These are phyloP conservation scores for Globisporangium iwayamae DNA, from an alignment of 352 stramenopile species.

Conservation along the genomic window DNA sequence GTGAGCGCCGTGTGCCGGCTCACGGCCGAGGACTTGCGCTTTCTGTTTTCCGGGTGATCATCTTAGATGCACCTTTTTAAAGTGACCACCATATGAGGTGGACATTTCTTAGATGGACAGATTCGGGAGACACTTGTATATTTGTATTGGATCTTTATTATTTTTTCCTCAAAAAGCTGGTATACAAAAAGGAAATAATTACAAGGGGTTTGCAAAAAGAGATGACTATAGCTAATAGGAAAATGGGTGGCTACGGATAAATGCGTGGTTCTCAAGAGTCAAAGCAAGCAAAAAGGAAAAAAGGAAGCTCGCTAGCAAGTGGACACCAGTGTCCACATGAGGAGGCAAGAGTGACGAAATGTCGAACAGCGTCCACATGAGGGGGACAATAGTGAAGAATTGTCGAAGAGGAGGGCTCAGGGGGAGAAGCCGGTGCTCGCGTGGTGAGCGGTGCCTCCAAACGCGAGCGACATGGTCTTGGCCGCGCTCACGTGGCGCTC, in stretches of 20 bases:
- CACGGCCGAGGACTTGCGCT: slow-evolving; percentile 93
- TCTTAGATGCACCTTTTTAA: background rate
- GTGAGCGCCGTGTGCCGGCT: slow-evolving; percentile 83
- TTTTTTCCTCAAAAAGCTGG: background rate
- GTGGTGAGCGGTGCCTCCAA: background rate
- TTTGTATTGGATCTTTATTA: background rate
- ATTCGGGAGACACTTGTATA: background rate
- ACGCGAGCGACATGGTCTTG: slow-evolving; percentile 5
- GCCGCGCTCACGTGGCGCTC: slow-evolving; percentile 19
- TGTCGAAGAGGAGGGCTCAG: background rate
- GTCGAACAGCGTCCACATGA: background rate
- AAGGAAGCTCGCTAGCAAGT: background rate
- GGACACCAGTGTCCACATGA: background rate
- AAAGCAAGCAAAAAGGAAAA: slow-evolving; percentile 1
- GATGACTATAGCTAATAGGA: background rate
- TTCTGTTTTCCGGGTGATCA: slow-evolving; percentile 80
- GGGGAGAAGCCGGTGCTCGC: slow-evolving; percentile 5
- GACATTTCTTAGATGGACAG: background rate
- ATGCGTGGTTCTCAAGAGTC: background rate
- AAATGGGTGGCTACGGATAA: background rate
- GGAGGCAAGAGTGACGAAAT: background rate
- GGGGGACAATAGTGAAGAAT: background rate
- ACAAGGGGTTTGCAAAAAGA: background rate
- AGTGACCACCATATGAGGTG: background rate
- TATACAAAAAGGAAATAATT: background rate